A percentile compares a stretch with the other conserved stretches of the same genome.
Conservation (phyloP, 2,329 filamentous ascomycete species). For the Penicillium psychrosexuale region DNA sequence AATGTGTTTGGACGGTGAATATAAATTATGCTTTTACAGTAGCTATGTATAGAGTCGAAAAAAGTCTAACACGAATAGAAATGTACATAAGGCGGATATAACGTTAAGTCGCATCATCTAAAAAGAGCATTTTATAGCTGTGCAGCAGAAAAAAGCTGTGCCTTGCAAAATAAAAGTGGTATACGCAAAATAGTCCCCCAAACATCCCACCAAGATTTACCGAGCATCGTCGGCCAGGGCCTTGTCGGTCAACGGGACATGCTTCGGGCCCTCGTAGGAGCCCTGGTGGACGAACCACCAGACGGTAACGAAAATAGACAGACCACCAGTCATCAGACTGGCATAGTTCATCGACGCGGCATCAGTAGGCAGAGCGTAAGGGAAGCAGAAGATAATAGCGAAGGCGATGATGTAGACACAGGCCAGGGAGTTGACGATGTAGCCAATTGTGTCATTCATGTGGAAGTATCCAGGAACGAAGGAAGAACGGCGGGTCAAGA, state of each 20-base stretch:
- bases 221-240: conserved; percentile 31
- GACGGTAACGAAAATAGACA: conserved; percentile 49
- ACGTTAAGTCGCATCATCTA: conserved; percentile 14
- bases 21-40: conserved; percentile 5
- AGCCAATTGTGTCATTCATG: conserved; percentile 51
- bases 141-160: conserved; percentile 10
- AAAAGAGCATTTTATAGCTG: conserved; percentile 9
- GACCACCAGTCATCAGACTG: conserved; percentile 51
- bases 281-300: conserved; percentile 45
- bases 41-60: conserved; percentile 4
- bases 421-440: conserved; percentile 49
- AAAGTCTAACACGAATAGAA: conserved; percentile 8
- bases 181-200: conserved; percentile 12
- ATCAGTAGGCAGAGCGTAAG: conserved; percentile 47
- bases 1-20: not conserved
- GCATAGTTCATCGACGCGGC: conserved; percentile 55
- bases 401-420: conserved; percentile 56
- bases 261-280: conserved; percentile 38
- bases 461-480: conserved; percentile 55
- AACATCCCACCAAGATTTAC: conserved; percentile 11
- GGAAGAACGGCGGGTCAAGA: conserved; percentile 51
- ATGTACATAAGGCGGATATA: conserved; percentile 13
- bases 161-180: conserved; percentile 13
- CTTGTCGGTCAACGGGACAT: conserved; percentile 36
- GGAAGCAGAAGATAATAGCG: conserved; percentile 60